phyloP scores from a whole-genome alignment of 1,284 basidiomycete species.

The Mycosarcoma mackinlayi region DNA sequence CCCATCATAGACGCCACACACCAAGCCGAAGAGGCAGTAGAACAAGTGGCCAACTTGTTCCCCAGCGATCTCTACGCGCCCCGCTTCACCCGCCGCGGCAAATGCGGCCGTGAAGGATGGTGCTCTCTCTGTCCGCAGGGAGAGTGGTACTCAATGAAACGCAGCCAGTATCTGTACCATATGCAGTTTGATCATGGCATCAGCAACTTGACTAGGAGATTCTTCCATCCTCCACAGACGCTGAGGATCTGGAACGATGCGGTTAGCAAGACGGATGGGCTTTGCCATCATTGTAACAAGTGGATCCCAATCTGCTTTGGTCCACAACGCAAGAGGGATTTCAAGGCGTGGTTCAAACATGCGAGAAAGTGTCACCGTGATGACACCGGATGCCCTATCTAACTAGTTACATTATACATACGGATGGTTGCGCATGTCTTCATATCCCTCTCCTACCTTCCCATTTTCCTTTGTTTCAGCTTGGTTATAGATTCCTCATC shows the following conservation, averaged over 20 bases:
- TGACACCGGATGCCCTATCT: slow-evolving; percentile 11
- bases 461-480: too few species aligned
- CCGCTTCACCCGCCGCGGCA: slow-evolving; percentile 17
- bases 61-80: slow-evolving; percentile 24
- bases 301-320: slow-evolving; percentile 30
- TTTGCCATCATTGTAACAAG: slow-evolving; percentile 16
- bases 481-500: not conserved
- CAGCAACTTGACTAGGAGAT: slow-evolving; percentile 7
- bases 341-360: slow-evolving; percentile 28
- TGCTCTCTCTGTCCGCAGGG: slow-evolving; percentile 22
- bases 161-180: slow-evolving; percentile 29
- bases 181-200: slow-evolving; percentile 31
- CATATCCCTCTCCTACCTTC: not conserved
- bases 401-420: too few species aligned
- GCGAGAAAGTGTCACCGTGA: slow-evolving; percentile 20
- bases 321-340: slow-evolving; percentile 15
- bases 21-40: not conserved
- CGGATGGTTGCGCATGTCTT: too few species aligned
- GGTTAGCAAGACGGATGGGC: slow-evolving; percentile 14
- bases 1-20: not conserved
- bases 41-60: slow-evolving; percentile 7
- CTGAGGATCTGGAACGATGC: slow-evolving; percentile 24
- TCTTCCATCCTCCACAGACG: slow-evolving; percentile 6
- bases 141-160: slow-evolving; percentile 30
- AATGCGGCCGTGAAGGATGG: slow-evolving; percentile 20